phyloP scores from a whole-genome alignment of 2,329 filamentous ascomycete species.

The Albophoma yamanashiensis region DNA sequence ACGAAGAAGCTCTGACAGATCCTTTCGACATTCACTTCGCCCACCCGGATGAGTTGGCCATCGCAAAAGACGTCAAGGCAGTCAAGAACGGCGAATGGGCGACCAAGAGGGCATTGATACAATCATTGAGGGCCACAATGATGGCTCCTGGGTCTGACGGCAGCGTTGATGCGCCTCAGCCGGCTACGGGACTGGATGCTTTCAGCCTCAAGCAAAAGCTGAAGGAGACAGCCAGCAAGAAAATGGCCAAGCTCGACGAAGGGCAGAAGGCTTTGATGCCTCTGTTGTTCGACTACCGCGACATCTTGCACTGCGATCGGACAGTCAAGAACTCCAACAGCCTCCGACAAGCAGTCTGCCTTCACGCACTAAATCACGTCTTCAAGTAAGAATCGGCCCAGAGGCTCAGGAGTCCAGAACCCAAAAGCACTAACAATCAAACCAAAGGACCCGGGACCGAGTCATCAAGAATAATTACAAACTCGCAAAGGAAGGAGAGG shows the following conservation, averaged over 20 bases:
- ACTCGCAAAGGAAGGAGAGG: constrained; percentile 54
- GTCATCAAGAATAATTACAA: constrained; percentile 89
- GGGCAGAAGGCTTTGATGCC: constrained; percentile 57
- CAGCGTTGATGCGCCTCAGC: constrained; percentile 18
- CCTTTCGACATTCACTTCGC: constrained; percentile 78
- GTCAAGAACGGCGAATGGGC: constrained; percentile 40
- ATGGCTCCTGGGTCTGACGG: constrained; percentile 32
- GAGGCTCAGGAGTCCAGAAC: neutral
- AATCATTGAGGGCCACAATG: constrained; percentile 36
- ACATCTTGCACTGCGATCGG: constrained; percentile 67
- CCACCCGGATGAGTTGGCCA: constrained; percentile 48
- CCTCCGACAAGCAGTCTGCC: constrained; percentile 61
- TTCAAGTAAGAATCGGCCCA: constrained; percentile 51
- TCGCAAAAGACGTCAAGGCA: constrained; percentile 42
- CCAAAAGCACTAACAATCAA: constrained; percentile 3
- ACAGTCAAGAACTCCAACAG: constrained; percentile 56
- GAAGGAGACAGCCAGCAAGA: constrained; percentile 38
- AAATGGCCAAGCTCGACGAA: constrained; percentile 46
- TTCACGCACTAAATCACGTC: constrained; percentile 86
- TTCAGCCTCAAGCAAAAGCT: constrained; percentile 64
- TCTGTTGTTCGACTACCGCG: constrained; percentile 71
- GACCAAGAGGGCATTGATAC: constrained; percentile 33
- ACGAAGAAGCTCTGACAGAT: constrained; percentile 47
- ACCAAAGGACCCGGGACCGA: constrained; percentile 62
- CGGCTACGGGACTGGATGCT: constrained; percentile 28